phyloP scores from a whole-genome alignment of 345 rosid genomes.

The Litchi chinensis region DNA sequence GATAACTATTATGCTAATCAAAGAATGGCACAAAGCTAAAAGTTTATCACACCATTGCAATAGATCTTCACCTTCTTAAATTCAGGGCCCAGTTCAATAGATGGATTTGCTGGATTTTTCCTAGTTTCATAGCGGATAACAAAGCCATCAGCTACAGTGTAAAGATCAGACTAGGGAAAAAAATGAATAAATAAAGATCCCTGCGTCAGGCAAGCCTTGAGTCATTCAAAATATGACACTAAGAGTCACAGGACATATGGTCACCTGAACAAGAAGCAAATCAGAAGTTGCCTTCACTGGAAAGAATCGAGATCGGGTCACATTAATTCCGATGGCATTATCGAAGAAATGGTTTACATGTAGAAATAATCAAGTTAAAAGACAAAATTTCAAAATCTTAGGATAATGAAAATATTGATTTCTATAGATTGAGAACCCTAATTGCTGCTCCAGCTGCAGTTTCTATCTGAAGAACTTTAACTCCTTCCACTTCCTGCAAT shows the following conservation, averaged over 20 bases:
- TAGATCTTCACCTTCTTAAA: conserved; percentile 73
- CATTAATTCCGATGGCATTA: conserved; percentile 81
- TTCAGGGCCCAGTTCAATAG: conserved; percentile 90
- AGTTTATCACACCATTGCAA: background rate
- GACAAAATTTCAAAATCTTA: conserved; percentile 8
- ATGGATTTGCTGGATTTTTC: conserved; percentile 75
- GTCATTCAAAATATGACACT: background rate
- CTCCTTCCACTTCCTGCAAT: conserved; percentile 89
- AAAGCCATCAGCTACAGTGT: conserved; percentile 75
- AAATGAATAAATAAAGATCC: background rate
- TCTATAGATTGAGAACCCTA: conserved; percentile 47
- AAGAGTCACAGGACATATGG: conserved; percentile 9
- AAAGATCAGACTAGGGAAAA: conserved; percentile 78
- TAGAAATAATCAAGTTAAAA: conserved; percentile 17
- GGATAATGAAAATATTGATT: background rate
- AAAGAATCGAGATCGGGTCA: conserved; percentile 87
- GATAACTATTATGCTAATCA: background rate
- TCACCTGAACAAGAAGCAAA: conserved; percentile 92
- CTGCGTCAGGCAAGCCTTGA: conserved; percentile 13
- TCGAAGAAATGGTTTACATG: conserved; percentile 71
- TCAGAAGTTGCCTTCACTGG: conserved; percentile 96
- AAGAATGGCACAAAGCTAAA: background rate
- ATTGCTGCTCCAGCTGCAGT: conserved; percentile 98
- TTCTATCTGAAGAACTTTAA: conserved; percentile 96
- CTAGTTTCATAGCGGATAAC: conserved; percentile 72